Percentiles rank a stretch among this genome's conserved stretches.
Conservation (phyloP, 768 basidiomycete genomes). For the Dacryopinax primogenitus region DNA sequence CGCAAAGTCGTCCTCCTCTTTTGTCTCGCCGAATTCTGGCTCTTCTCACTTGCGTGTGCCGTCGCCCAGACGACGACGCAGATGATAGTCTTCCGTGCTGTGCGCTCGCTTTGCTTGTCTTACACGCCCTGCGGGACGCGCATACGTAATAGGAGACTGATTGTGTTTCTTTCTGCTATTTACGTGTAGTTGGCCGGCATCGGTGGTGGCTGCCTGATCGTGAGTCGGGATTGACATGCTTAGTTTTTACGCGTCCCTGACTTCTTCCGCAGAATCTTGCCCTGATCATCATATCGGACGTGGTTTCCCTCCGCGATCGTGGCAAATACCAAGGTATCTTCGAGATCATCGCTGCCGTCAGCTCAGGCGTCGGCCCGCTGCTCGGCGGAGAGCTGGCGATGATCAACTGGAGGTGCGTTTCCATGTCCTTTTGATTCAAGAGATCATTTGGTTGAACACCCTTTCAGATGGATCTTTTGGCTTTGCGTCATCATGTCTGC, state of each 20-base stretch:
- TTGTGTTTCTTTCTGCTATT: constrained; percentile 14
- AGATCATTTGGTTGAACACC: neutral
- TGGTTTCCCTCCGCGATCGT: constrained; percentile 23
- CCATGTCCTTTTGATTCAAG: neutral
- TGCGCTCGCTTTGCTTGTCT: constrained; percentile 11
- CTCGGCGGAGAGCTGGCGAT: constrained; percentile 28
- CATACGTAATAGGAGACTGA: constrained; percentile 12
- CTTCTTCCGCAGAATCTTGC: neutral
- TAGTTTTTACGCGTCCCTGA: neutral
- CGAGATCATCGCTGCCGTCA: constrained; percentile 26
- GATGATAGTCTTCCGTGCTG: constrained; percentile 28
- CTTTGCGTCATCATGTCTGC: constrained; percentile 17
- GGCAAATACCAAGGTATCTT: constrained; percentile 31
- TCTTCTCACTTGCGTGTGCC: constrained; percentile 30
- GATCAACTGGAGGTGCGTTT: constrained; percentile 19
- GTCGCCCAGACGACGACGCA: constrained; percentile 28
- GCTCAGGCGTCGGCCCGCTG: constrained; percentile 28
- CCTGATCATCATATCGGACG: constrained; percentile 20
- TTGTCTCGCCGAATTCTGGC: constrained; percentile 23
- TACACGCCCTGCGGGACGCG: constrained; percentile 1
- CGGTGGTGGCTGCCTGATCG: constrained; percentile 12
- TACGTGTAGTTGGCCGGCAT: constrained; percentile 13
- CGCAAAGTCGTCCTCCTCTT: constrained; percentile 25
- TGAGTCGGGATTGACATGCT: neutral
- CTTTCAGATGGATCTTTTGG: neutral